phyloP scores from a whole-genome alignment of 352 stramenopile species.

The Globisporangium nunn region DNA sequence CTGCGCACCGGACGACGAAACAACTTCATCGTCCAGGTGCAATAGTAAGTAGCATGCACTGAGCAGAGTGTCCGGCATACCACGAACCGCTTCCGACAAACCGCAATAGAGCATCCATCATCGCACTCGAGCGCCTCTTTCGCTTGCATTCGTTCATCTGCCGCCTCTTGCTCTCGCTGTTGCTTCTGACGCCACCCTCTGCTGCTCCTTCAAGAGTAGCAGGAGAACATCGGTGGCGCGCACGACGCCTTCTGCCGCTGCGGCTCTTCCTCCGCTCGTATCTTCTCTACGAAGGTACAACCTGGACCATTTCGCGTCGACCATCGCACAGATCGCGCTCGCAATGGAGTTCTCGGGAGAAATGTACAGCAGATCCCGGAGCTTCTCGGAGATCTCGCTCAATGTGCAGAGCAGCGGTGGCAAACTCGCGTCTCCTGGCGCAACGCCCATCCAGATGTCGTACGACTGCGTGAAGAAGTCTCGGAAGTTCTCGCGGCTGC shows the following conservation, averaged over 20 bases:
- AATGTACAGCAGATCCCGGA: constrained; percentile 16
- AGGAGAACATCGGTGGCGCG: constrained; percentile 44
- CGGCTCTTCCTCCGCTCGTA: background rate
- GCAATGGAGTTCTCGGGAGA: constrained; percentile 33
- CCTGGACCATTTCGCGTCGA: constrained; percentile 17
- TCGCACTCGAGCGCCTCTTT: background rate
- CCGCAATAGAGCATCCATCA: background rate
- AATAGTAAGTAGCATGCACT: constrained; percentile 24
- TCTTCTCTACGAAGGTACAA: background rate
- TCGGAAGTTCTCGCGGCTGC: constrained; percentile 10
- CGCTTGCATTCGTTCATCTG: background rate
- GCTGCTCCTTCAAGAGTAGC: constrained; percentile 47
- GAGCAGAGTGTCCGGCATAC: background rate
- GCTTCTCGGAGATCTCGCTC: constrained; percentile 6
- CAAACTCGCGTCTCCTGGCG: background rate
- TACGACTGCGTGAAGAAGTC: constrained; percentile 23
- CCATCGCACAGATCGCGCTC: constrained; percentile 37
- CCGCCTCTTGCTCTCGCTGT: background rate
- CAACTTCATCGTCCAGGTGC: constrained; percentile 70
- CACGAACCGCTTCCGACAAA: background rate
- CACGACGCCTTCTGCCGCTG: constrained; percentile 20
- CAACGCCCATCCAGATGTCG: constrained; percentile 2
- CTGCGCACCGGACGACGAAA: constrained; percentile 70
- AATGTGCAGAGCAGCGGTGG: constrained; percentile 25
- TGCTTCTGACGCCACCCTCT: constrained; percentile 12